A percentile compares a stretch with the other conserved stretches of the same genome.
These are phyloP conservation scores for Pestalotiopsis sp. DNA, from an alignment of 2,329 filamentous ascomycete species.

Conservation along the genomic window DNA sequence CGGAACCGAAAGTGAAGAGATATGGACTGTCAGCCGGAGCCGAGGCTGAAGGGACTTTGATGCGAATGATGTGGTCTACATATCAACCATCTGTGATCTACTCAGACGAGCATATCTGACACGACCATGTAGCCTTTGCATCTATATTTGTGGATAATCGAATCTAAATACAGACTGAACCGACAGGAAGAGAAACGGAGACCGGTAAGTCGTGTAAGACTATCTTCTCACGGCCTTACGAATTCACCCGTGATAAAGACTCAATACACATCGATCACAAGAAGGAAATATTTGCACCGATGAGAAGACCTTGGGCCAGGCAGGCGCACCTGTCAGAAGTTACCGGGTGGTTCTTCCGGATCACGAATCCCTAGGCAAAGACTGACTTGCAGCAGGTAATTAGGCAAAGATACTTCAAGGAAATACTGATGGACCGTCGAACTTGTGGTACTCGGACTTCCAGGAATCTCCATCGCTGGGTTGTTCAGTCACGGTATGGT, in stretches of 20 bases:
- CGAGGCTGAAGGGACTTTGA: background rate
- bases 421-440: too few relatives aligned
- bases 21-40: background rate
- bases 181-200: too few relatives aligned
- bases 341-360: constrained; percentile 94
- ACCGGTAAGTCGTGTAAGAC: constrained; percentile 95
- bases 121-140: too few relatives aligned
- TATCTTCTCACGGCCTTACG: constrained; percentile 92
- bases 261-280: constrained; percentile 96
- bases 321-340: constrained; percentile 90
- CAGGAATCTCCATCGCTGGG: too few relatives aligned
- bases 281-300: constrained; percentile 91
- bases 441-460: too few relatives aligned
- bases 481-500: too few relatives aligned
- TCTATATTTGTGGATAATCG: too few relatives aligned
- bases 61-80: too few relatives aligned
- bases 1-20: background rate
- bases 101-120: too few relatives aligned
- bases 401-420: too few relatives aligned
- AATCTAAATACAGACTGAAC: too few relatives aligned
- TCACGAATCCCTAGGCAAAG: constrained; percentile 73
- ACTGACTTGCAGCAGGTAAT: constrained; percentile 25
- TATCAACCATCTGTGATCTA: too few relatives aligned
- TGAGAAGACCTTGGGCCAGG: constrained; percentile 95
- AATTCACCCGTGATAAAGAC: constrained; percentile 93